A percentile compares a stretch with the other conserved stretches of the same genome.
phyloP scores from a whole-genome alignment of 805 yeast genomes.

The Monosporozyma siamensis region DNA sequence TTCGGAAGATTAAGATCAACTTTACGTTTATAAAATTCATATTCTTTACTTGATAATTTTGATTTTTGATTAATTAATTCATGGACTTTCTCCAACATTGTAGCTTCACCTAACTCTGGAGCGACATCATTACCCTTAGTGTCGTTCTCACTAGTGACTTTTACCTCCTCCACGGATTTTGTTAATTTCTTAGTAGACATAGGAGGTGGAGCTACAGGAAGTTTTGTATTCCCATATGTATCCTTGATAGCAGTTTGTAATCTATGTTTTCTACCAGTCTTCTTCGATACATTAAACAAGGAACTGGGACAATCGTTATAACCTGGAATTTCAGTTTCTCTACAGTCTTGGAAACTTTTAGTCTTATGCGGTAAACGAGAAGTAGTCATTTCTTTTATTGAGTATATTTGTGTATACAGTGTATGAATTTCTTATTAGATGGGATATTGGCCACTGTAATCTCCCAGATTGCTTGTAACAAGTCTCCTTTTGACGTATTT shows the following conservation, averaged over 20 bases:
- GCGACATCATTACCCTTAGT: constrained; percentile 3
- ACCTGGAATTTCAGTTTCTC: constrained; percentile 35
- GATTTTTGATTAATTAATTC: constrained; percentile 24
- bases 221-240: constrained; percentile 15
- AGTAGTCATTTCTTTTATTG: background rate
- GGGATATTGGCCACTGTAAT: too few species aligned
- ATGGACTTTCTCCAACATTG: constrained; percentile 17
- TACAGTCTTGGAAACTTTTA: constrained; percentile 33
- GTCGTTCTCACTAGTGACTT: background rate
- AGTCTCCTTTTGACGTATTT: too few species aligned
- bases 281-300: constrained; percentile 19
- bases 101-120: constrained; percentile 6
- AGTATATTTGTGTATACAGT: too few species aligned
- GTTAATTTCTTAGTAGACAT: background rate
- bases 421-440: too few species aligned
- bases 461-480: too few species aligned
- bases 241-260: constrained; percentile 11
- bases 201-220: constrained; percentile 17
- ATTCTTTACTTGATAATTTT: constrained; percentile 35
- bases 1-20: constrained; percentile 24
- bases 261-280: constrained; percentile 1
- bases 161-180: too few species aligned
- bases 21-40: constrained; percentile 36
- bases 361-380: background rate
- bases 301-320: constrained; percentile 37